Base-by-base conservation (phyloP, 1,284 basidiomycete genomes). In the Trametes versicolor region DNA sequence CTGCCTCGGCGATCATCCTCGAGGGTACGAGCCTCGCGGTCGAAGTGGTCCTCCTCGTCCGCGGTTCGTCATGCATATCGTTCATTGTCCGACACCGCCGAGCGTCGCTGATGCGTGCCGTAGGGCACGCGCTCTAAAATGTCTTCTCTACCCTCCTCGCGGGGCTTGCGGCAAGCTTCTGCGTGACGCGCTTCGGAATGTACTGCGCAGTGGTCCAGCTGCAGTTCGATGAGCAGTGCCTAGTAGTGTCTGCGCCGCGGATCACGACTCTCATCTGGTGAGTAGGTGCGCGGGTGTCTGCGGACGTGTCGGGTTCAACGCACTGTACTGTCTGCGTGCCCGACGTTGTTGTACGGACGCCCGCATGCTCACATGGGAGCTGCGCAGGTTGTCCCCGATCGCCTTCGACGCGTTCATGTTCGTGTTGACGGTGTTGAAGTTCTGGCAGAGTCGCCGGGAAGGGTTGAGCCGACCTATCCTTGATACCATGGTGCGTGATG, bases 221-320 rank as follows among this genome's bases (percentile, higher is more conserved):
- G 85, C 86, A 0, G 83, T 83, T 58, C 87, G 87, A 45, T 85
- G 87, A 73, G 84, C 88, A 74, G 87, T 89, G 78, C 77, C 88
- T 67, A 76, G 87, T 58, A 4, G 21, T 51, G 27, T 50, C 49
- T n/a, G 29, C 61, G 0, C 60, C 66, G 2, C 39, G 52, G 0
- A 32, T 66, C n/a, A 55, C 66, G 21, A 47, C 60, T 21, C 29
- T 63, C 1, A 59, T 51, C 27, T 68, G 66, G 67, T 70, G 41
- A 15, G 62, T 32, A 12, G 15, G 2, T 9, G 13, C 5, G 6
- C 37, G 36, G 17, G n/a, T n/a, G n/a, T n/a, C n/a, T n/a, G n/a
- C n/a, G n/a, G n/a, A n/a, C n/a, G n/a, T n/a, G n/a, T n/a, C n/a
- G n/a, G n/a, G n/a, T n/a, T n/a, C n/a, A n/a, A n/a, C n/a, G n/a